Evolutionary conservation across 2,329 filamentous ascomycete species (phyloP), one percentile per base, ranked within the genome.

Genomic region (Botrytis aclada): DNA sequence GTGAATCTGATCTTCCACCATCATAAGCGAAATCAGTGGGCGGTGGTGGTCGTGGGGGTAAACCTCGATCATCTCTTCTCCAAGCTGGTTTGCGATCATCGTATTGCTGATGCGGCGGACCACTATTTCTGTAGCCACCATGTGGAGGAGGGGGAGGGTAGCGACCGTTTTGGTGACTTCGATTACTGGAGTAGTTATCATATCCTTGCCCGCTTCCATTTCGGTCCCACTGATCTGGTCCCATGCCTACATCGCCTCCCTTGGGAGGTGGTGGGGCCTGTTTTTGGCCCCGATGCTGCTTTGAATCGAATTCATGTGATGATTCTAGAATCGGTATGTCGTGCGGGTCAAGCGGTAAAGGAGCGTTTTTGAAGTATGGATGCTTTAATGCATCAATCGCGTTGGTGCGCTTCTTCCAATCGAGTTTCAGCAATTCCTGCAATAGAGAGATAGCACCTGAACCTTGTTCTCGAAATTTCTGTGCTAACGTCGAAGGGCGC

Each of bases 291-390:
- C 97, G 92, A 78, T 94, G 95, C 82, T 95, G 97, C 81, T 94
- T 90, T 69, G 95, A 89, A 81, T 99, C 96, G n/a, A 98, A 86
- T 82, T 99, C 96, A 82, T 99, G 96, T 62, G 94, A 97, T 79
- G 98, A 95, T 80, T 97, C 93, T 79, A 97, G 98, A 25, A 85
- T 88, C 3, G 96, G 96, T n/a, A 99, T 88, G 69, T 98, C 94
- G 76, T 92, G 91, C 1, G 96, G 94, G 72, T 88, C 88, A 56
- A 95, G 90, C 14, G 96, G 96, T 7, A 92, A 85, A 6, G 96
- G 96, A 1, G 88, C 83, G 72, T 89, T 92, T 75, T 89, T 91
- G 84, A 99, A 98, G 82, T 98, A 99, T 1, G 93, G 90, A 79
- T 99, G 96, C 76, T 97, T 88, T 34, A 99, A 85, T 1, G 96